Percentiles rank a stretch among this genome's conserved stretches.
phyloP scores from a whole-genome alignment of 164 flowering plant genomes.

The Dillenia turbinata region DNA sequence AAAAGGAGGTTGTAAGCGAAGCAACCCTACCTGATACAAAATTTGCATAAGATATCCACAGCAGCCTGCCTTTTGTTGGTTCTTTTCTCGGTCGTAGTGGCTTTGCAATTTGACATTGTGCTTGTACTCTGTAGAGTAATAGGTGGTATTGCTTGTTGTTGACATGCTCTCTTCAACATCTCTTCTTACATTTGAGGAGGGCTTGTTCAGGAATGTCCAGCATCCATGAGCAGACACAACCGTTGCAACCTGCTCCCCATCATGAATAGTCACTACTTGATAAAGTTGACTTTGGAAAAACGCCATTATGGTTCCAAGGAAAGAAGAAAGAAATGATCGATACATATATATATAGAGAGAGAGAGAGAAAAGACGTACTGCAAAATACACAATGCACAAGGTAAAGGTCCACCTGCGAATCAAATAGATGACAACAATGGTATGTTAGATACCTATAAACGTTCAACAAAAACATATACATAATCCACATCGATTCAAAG shows the following conservation, averaged over 20 bases:
- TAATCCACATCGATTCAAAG: too few species aligned
- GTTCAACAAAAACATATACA: too few species aligned
- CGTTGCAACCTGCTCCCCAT: constrained; percentile 31
- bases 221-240: constrained; percentile 52
- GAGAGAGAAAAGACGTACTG: constrained; percentile 40
- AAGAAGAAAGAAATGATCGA: neutral
- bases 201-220: constrained; percentile 20
- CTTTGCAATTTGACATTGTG: constrained; percentile 16
- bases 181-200: constrained; percentile 11
- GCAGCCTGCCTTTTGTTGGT: constrained; percentile 26
- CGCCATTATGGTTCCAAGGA: neutral
- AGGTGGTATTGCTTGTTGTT: neutral
- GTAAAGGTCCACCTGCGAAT: constrained; percentile 78
- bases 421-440: constrained; percentile 5
- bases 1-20: neutral
- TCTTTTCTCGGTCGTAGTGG: constrained; percentile 15
- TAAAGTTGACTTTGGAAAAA: neutral
- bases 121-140: constrained; percentile 1
- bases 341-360: too few species aligned
- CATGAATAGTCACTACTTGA: neutral
- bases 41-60: constrained; percentile 36
- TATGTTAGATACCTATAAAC: constrained; percentile 1
- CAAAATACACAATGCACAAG: constrained; percentile 64
- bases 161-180: constrained; percentile 19
- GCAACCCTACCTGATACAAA: constrained; percentile 32